phyloP scores from a whole-genome alignment of 352 stramenopile species.

The Globisporangium nagaii region DNA sequence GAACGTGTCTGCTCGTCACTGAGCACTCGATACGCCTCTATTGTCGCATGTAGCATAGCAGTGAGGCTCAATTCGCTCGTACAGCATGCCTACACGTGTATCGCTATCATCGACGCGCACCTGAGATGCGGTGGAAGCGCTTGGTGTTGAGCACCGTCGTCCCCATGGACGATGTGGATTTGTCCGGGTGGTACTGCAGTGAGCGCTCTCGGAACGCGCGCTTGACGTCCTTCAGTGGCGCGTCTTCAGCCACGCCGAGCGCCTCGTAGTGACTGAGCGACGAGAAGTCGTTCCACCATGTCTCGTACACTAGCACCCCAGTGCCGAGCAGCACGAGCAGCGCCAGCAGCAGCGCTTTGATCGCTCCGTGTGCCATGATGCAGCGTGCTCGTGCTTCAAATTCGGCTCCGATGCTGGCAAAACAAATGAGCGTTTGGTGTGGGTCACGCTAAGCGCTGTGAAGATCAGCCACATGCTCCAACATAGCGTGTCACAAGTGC shows the following conservation, averaged over 20 bases:
- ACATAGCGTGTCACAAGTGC: too few species aligned
- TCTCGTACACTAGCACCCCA: constrained; percentile 18
- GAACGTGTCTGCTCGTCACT: constrained; percentile 14
- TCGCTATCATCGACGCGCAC: constrained; percentile 1
- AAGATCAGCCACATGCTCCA: too few species aligned
- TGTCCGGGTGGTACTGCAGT: constrained; percentile 72
- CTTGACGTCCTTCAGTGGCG: constrained; percentile 37
- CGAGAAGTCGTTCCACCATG: constrained; percentile 31
- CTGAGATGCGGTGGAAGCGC: constrained; percentile 35
- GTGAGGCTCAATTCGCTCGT: too few species aligned
- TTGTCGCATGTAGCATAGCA: neutral
- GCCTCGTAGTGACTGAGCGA: constrained; percentile 32
- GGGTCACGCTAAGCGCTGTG: too few species aligned
- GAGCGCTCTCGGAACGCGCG: constrained; percentile 62
- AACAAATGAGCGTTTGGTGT: too few species aligned
- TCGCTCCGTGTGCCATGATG: too few species aligned
- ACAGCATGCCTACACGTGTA: neutral
- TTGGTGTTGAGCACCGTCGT: constrained; percentile 19
- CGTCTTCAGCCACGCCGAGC: constrained; percentile 19
- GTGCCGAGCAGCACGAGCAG: neutral
- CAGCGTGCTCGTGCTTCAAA: neutral
- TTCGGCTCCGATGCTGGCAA: neutral
- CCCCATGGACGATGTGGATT: constrained; percentile 16
- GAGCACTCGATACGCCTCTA: constrained; percentile 29
- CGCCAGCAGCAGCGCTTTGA: constrained; percentile 6